phyloP scores from a whole-genome alignment of 2,329 filamentous ascomycete genomes.

The Exophiala oligosperma region DNA sequence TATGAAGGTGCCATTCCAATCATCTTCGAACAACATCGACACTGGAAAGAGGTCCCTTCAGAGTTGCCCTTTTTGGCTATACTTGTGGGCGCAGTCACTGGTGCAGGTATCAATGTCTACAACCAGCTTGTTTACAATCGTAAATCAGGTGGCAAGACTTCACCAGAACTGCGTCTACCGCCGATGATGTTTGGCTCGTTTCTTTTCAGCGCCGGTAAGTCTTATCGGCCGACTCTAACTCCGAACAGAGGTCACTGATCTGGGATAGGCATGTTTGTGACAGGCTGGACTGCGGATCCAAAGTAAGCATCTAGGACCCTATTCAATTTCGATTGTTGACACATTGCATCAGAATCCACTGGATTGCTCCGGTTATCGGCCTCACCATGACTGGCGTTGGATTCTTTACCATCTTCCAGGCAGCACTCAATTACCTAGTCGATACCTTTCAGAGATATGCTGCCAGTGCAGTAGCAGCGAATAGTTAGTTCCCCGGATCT shows the following conservation, averaged over 20 bases:
- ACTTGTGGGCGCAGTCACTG: conserved; percentile 43
- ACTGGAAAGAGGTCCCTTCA: conserved; percentile 48
- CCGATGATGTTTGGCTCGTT: conserved; percentile 52
- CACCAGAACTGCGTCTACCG: conserved; percentile 53
- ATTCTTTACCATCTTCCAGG: conserved; percentile 44
- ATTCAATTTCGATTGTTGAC: too few relatives aligned
- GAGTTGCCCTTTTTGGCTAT: conserved; percentile 53
- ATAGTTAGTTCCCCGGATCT: conserved; percentile 28
- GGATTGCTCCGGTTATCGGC: conserved; percentile 41
- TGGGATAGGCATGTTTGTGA: conserved; percentile 57
- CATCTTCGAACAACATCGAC: conserved; percentile 47
- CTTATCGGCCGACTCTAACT: too few relatives aligned
- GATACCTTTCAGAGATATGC: conserved; percentile 46
- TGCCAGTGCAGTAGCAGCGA: conserved; percentile 45
- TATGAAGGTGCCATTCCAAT: conserved; percentile 49
- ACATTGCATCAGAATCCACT: conserved; percentile 31
- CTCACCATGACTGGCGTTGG: conserved; percentile 42
- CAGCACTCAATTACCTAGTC: conserved; percentile 45
- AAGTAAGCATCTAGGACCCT: conserved; percentile 5
- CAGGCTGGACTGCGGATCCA: conserved; percentile 57
- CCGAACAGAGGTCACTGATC: neutral
- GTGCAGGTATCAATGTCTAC: conserved; percentile 44
- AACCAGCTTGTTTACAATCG: conserved; percentile 39
- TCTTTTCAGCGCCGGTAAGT: conserved; percentile 43
- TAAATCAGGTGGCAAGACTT: conserved; percentile 22